phyloP scores from a whole-genome alignment of 352 stramenopile genomes.

The Hyaloperonospora arabidopsidis region DNA sequence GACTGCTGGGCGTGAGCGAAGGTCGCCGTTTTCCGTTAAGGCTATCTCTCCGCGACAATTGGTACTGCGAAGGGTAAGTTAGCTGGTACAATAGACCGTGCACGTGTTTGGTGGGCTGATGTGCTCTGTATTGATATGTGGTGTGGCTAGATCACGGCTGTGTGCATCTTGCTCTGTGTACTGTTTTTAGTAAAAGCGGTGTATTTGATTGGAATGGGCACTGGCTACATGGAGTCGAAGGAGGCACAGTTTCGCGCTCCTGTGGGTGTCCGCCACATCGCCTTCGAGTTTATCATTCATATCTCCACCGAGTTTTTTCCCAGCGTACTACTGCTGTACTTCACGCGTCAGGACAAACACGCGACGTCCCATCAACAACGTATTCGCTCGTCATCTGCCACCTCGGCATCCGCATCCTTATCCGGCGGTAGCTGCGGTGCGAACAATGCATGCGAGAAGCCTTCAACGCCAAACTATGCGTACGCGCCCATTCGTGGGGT shows the following conservation, averaged over 20 bases:
- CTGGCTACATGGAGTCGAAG: constrained; percentile 48
- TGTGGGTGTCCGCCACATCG: constrained; percentile 57
- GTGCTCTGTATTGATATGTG: constrained; percentile 3
- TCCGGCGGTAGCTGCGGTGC: constrained; percentile 27
- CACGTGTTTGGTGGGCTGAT: neutral
- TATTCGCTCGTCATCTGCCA: constrained; percentile 22
- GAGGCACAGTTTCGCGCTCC: constrained; percentile 55
- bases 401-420: constrained; percentile 25
- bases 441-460: constrained; percentile 30
- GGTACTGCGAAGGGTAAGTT: constrained; percentile 51
- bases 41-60: constrained; percentile 44
- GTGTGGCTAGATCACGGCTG: constrained; percentile 55
- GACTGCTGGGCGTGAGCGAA: constrained; percentile 4
- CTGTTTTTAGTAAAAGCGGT: constrained; percentile 58
- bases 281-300: constrained; percentile 65
- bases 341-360: constrained; percentile 46
- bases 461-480: constrained; percentile 32
- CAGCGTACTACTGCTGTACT: constrained; percentile 52
- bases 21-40: constrained; percentile 18
- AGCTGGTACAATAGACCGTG: neutral
- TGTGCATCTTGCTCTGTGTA: constrained; percentile 65
- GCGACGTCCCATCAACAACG: constrained; percentile 18
- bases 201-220: constrained; percentile 69
- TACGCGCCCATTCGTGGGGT: constrained; percentile 33
- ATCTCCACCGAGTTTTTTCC: constrained; percentile 71